phyloP scores from a whole-genome alignment of 768 basidiomycete species.

The Amanita jacksonii region DNA sequence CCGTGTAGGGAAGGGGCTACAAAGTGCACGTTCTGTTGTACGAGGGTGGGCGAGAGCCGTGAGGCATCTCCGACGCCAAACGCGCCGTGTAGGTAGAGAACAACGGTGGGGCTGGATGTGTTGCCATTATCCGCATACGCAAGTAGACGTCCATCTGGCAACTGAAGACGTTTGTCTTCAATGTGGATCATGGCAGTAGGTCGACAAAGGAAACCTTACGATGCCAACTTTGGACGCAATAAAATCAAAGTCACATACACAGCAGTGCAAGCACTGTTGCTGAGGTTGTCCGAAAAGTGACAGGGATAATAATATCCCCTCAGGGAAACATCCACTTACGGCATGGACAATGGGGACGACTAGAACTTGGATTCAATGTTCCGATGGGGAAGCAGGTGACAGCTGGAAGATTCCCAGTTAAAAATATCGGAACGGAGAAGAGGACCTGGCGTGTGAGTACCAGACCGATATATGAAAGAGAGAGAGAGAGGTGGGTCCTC shows the following conservation, averaged over 20 bases:
- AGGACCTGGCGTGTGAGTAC: too few species aligned
- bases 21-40: constrained; percentile 32
- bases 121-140: constrained; percentile 49
- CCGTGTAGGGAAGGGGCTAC: constrained; percentile 48
- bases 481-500: too few species aligned
- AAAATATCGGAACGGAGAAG: too few species aligned
- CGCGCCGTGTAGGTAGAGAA: constrained; percentile 48
- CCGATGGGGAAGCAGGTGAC: too few species aligned
- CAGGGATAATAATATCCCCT: constrained; percentile 3
- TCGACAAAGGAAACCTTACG: neutral
- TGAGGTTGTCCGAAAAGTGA: constrained; percentile 4
- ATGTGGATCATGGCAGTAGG: constrained; percentile 18
- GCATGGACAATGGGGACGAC: constrained; percentile 1
- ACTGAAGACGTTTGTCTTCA: constrained; percentile 27
- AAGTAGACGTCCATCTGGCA: constrained; percentile 36
- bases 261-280: constrained; percentile 5
- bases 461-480: too few species aligned
- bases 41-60: constrained; percentile 22
- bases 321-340: constrained; percentile 2
- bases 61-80: constrained; percentile 40
- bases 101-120: constrained; percentile 33
- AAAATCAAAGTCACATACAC: constrained; percentile 5
- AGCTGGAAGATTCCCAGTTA: too few species aligned
- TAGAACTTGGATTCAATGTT: too few species aligned
- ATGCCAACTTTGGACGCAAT: neutral